A percentile compares a stretch with the other conserved stretches of the same genome.
phyloP scores from a whole-genome alignment of 2,329 filamentous ascomycete species.

The Epicoccum sorghinum region DNA sequence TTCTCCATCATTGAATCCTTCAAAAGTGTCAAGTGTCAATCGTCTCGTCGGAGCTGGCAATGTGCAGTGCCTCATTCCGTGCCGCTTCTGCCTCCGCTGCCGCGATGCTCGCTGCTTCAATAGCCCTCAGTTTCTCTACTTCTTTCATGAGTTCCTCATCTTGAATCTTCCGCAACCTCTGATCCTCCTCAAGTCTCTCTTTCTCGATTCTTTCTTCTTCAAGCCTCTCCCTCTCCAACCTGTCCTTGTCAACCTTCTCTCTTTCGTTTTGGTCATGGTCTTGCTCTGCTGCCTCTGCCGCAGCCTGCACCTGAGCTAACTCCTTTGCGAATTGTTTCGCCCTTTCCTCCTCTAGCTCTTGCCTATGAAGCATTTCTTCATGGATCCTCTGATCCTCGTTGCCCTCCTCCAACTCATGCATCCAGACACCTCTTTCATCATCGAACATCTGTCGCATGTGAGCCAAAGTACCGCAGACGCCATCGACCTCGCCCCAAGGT shows the following conservation, averaged over 20 bases:
- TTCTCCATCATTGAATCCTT: too few relatives aligned
- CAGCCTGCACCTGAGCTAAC: slow-evolving; percentile 9
- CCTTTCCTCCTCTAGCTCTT: slow-evolving; percentile 18
- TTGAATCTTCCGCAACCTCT: slow-evolving; percentile 1
- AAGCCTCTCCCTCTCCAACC: neutral
- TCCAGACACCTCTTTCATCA: slow-evolving; percentile 53
- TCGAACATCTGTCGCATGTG: slow-evolving; percentile 55
- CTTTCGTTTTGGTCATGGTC: slow-evolving; percentile 14
- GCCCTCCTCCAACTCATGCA: slow-evolving; percentile 36
- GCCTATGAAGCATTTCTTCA: slow-evolving; percentile 21
- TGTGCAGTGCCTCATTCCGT: too few relatives aligned
- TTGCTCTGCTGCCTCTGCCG: slow-evolving; percentile 12
- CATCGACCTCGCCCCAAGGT: slow-evolving; percentile 54
- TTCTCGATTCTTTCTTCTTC: slow-evolving; percentile 14
- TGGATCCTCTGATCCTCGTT: slow-evolving; percentile 21
- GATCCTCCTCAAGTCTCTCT: slow-evolving; percentile 11
- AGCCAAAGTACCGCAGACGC: slow-evolving; percentile 40
- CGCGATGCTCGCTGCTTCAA: neutral
- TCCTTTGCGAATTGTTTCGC: slow-evolving; percentile 21
- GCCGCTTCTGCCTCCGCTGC: neutral
- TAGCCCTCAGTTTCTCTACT: slow-evolving; percentile 9
- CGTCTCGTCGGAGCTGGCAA: too few relatives aligned
- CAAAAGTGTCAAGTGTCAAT: too few relatives aligned
- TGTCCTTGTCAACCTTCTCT: slow-evolving; percentile 12
- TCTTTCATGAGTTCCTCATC: slow-evolving; percentile 11